A percentile compares a stretch with the other conserved stretches of the same genome.
Conservation (phyloP, 768 basidiomycete genomes). For the Mycena maculata region DNA sequence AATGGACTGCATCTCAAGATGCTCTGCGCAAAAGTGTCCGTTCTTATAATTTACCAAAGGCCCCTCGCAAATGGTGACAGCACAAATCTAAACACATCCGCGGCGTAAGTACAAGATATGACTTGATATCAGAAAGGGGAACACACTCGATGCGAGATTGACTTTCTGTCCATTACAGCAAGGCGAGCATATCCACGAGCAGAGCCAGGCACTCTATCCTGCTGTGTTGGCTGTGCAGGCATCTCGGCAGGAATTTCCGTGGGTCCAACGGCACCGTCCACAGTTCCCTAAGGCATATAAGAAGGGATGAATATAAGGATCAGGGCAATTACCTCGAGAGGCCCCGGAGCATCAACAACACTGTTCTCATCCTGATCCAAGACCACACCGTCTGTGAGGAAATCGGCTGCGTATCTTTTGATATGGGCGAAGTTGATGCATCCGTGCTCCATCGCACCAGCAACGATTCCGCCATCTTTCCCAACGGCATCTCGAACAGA, state of each 20-base stretch:
- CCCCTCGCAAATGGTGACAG: constrained; percentile 34
- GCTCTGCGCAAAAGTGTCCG: constrained; percentile 44
- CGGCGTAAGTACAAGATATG: no score
- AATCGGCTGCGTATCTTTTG: not conserved
- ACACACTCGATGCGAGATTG: constrained; percentile 39
- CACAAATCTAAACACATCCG: constrained; percentile 35
- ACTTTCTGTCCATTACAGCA: constrained; percentile 50
- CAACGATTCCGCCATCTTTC: constrained; percentile 29
- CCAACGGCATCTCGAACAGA: constrained; percentile 33
- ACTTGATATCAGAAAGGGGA: not conserved
- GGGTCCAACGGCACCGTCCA: not conserved
- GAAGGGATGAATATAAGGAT: not conserved
- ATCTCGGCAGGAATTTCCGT: not conserved
- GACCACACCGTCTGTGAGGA: not conserved
- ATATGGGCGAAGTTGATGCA: constrained; percentile 20
- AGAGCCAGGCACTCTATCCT: not conserved
- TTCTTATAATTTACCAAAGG: constrained; percentile 43
- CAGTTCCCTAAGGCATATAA: not conserved
- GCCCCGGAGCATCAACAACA: constrained; percentile 1
- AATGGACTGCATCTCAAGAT: constrained; percentile 28
- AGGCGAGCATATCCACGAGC: constrained; percentile 38
- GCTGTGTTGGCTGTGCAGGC: not conserved
- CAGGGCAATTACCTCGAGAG: not conserved
- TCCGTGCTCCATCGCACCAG: constrained; percentile 18
- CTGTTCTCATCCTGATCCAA: not conserved